These are phyloP conservation scores for Furcasterigmium furcatum DNA, from an alignment of 2,329 filamentous ascomycete species.

Conservation along the genomic window DNA sequence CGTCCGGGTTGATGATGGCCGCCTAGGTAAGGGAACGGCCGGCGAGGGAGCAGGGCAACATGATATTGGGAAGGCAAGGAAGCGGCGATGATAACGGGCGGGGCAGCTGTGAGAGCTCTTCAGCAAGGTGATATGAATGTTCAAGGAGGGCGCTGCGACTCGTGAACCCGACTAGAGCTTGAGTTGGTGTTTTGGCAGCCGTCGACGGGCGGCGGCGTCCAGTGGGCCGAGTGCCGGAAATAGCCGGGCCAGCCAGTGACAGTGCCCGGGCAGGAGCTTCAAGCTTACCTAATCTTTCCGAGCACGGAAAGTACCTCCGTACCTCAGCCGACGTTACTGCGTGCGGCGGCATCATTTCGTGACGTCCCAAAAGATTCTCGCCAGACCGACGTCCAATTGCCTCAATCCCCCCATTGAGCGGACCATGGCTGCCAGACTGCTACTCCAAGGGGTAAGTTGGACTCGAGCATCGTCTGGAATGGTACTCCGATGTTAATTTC, in stretches of 20 bases:
- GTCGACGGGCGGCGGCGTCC: too few species aligned
- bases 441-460: slow-evolving; percentile 50
- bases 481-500: slow-evolving; percentile 21
- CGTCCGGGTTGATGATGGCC: too few species aligned
- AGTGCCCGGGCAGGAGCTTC: background rate
- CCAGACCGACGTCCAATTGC: slow-evolving; percentile 13
- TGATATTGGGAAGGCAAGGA: too few species aligned
- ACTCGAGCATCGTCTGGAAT: background rate
- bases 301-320: background rate
- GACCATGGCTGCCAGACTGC: slow-evolving; percentile 58
- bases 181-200: too few species aligned
- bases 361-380: slow-evolving; percentile 15
- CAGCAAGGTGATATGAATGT: too few species aligned
- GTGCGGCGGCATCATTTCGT: slow-evolving; percentile 12
- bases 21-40: too few species aligned
- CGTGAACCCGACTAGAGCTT: too few species aligned
- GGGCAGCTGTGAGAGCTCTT: too few species aligned
- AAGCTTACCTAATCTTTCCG: background rate
- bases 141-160: too few species aligned
- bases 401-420: slow-evolving; percentile 40
- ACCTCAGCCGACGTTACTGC: background rate
- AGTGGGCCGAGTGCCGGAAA: slow-evolving; percentile 18
- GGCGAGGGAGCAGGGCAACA: too few species aligned
- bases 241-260: slow-evolving; percentile 18
- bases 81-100: too few species aligned